Evolutionary conservation across 768 basidiomycete species (phyloP), one percentile per base, ranked within the genome.

Genomic region (Russula earlei): DNA sequence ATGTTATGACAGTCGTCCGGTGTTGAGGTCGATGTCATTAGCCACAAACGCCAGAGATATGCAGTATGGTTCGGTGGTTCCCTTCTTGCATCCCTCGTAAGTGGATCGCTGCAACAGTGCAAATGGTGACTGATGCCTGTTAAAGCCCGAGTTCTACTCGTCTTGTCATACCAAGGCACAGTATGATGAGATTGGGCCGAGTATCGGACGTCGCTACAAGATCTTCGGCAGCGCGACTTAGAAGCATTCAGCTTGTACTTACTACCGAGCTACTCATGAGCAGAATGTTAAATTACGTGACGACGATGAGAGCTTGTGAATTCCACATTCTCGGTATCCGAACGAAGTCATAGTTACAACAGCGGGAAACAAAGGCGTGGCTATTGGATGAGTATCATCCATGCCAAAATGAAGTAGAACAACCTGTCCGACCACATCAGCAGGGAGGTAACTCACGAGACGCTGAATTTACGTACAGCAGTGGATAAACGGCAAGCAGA

Each of bases 61-160:
- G 96, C 96, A 19, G 96, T 98, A 29, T 99, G 96, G 96, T 98
- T 89, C 65, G 96, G 96, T 65, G 96, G 96, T 25, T 93, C 90
- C 7, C 77, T 98, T 34, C 78, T 98, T 59, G 96, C 94, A 5
- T 93, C 91, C 50, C 77, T 95, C 64, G 91, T 94, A 62, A 71
- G 83, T 75, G 11, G 19, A 17, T 33, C n/a, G 33, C 9, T 24
- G 46, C 20, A 22, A 46, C 53, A 9, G 24, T 14, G 17, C 19
- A 9, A 41, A 15, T 17, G 17, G 25, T 27, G 3, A 15, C 38
- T 49, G 10, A 42, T 17, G 24, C 37, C 34, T 25, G 41, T 36
- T 15, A 20, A 65, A 94, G 88, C 92, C 94, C 63, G 93, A 95
- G 65, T 98, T 97, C 70, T 94, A 94, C 72, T 84, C 84, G 6